Conservation (phyloP, 2,329 filamentous ascomycete genomes). For the Sporothrix pallida region DNA sequence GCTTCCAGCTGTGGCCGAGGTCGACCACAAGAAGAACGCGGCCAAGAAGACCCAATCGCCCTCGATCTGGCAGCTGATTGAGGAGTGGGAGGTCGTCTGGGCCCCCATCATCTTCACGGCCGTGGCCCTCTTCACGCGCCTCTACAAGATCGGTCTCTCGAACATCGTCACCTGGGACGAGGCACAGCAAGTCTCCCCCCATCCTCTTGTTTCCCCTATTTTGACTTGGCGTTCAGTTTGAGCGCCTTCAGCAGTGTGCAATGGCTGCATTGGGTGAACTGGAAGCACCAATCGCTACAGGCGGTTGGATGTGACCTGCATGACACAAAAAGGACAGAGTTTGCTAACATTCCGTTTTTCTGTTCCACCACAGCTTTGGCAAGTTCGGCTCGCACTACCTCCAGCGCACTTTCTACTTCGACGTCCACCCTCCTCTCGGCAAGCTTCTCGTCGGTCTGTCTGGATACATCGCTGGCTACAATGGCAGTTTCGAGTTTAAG, state of each 20-base stretch:
- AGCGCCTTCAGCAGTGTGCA: too few species aligned
- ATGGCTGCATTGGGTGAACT: background rate
- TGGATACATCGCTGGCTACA: constrained; percentile 95
- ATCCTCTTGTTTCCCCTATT: background rate
- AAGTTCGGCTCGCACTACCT: constrained; percentile 99
- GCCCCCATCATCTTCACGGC: constrained; percentile 66
- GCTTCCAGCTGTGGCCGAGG: constrained; percentile 48
- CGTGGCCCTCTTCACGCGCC: constrained; percentile 68
- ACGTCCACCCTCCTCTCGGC: constrained; percentile 82
- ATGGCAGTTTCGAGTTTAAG: constrained; percentile 99
- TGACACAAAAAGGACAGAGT: background rate
- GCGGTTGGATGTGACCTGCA: background rate
- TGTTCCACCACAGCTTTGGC: constrained; percentile 67
- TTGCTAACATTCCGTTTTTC: constrained; percentile 29
- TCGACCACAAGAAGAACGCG: constrained; percentile 65
- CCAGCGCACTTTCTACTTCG: constrained; percentile 99
- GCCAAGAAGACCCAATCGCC: constrained; percentile 60
- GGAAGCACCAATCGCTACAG: background rate
- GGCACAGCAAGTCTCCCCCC: constrained; percentile 59
- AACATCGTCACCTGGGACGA: constrained; percentile 72
- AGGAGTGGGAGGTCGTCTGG: constrained; percentile 67
- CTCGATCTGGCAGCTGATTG: constrained; percentile 66
- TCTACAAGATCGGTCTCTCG: constrained; percentile 73
- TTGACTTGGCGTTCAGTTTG: background rate
- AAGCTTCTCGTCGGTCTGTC: constrained; percentile 98